Evolutionary conservation across 805 yeast species (phyloP), one percentile per base, ranked within the genome.

Genomic region (Wickerhamomyces chambardii): DNA sequence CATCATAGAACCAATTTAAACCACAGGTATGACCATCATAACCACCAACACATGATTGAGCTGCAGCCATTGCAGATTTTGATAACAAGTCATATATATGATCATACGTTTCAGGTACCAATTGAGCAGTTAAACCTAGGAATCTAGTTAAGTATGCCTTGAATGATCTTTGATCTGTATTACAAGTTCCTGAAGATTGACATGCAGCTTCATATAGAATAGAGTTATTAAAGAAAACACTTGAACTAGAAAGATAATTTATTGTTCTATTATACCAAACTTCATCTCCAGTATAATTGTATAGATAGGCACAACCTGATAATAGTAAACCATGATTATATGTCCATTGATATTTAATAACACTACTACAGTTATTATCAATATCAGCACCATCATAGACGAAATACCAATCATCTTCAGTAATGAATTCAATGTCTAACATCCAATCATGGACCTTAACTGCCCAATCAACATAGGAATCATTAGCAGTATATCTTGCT

Each of bases 1-100:
- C 64, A 27, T 58, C 59, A 14, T 46, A 40, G 12, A 68, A 53
- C 95, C 95, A 85, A 55, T 78, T 64, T 36, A 68, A 55, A 31
- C 95, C 95, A 61, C 95, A 86, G 0, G 95, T 85, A 45, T 78
- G 76, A 9, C 82, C 81, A 53, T 85, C 95, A 2, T 58, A 34
- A 45, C 94, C 95, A 39, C 95, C 95, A 1, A 78, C 63, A 58
- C 95, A 85, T 1, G 90, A 72, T 33, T 60, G 59, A 3, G 89
- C 90, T 1, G 95, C 95, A 19, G 78, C 95, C 17, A 42, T 38
- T 2, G 85, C 83, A 16, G 79, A 75, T 24, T 64, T 58, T 22
- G 62, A 63, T 27, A 80, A 46, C 47, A 67, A 59, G 7, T 56
- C 41, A 49, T 63, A 60, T 42, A 82, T 72, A 4, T 56, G 50